Evolutionary conservation across 352 stramenopile genomes (phyloP), one percentile per base, ranked within the genome.

Genomic region (Elongisporangium senticosum): DNA sequence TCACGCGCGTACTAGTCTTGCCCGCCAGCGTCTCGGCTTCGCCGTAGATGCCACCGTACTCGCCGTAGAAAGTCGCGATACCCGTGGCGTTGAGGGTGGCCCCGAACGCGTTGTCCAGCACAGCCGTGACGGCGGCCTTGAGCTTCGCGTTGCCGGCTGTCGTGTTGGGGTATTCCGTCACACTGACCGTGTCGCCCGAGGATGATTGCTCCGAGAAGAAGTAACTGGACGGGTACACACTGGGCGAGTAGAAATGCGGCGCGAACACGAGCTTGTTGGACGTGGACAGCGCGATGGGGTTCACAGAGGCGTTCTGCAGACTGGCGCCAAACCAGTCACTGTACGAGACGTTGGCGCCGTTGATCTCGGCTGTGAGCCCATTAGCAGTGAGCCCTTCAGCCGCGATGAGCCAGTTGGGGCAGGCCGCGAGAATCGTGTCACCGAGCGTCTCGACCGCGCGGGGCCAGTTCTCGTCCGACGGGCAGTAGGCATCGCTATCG

Each of bases 21-120:
- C 67, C 70, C 15, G 55, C 51, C 3, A 89, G 67, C 37, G 75
- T 37, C 68, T 93, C 81, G 0, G 65, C 67, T 3, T 54, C 52
- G 23, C 84, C 84, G 62, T 89, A 91, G 48, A 93, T 90, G n/a
- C 84, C 84, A 54, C 84, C 81, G 61, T 91, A 93, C 55, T 91
- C 81, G 19, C 83, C 83, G 56, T 86, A 91, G 56, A 91, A 88
- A 22, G 84, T 81, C 3, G 81, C 79, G 24, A 85, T 67, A 17
- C 74, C 75, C 11, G 39, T 66, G 14, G 68, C 68, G n/a, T 67
- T 74, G 20, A 90, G 68, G 1, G 68, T 66, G 7, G 81, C 74
- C 13, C 84, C 84, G 40, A 93, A 93, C 0, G 84, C 65, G 24
- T 79, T 69, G 59, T 93, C 77, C 21, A 93, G 62, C 53, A 89